Base-by-base conservation (phyloP, 2,329 filamentous ascomycete genomes). In the Sclerotinia trifoliorum region DNA sequence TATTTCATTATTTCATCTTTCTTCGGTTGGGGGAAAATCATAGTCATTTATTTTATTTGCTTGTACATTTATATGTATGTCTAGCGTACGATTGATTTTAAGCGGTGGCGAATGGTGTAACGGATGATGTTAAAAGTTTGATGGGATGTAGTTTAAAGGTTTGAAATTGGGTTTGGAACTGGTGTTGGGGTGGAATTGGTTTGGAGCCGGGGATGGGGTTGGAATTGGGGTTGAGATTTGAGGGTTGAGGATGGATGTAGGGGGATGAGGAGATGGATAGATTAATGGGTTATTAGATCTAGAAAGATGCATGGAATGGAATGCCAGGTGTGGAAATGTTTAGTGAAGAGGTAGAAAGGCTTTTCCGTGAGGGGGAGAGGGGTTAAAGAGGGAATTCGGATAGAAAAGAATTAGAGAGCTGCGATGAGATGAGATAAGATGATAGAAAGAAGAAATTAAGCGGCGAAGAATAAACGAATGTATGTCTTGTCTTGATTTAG, bases 71-170 rank as follows among this genome's bases (percentile, higher is more conserved):
- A 42, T 42, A 42, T 42, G 39, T 42, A 49, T 48, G 21, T 2
- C 1, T 10, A 49, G 44, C 2, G 7, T 48, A 24, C 21, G 7
- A n/a, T 19, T n/a, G 26, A 15, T 61, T 44, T n/a, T 10, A 35
- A 35, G 44, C 44, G 44, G 58, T 35, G 58, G 58, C 58, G 58
- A 48, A 49, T 35, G 58, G 58, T 49, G 58, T 24, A 61, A 61
- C 15, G 21, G 58, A 61, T 61, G 11, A 24, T 21, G 21, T 32
- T 8, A 61, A 49, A 24, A 61, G 29, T 24, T 46, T 15, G 58
- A 15, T 29, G 52, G 52, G 52, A 29, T 29, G 11, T 55, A 35
- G 17, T 55, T 42, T 13, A 5, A 2, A 2, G 52, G 35, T 55
- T 35, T 55, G 52, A 29, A n/a, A 54, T 54, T 17, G 6, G 19